Evolutionary conservation across 257 asterid genomes (phyloP).

Genomic region (Solanum verrucosum): DNA sequence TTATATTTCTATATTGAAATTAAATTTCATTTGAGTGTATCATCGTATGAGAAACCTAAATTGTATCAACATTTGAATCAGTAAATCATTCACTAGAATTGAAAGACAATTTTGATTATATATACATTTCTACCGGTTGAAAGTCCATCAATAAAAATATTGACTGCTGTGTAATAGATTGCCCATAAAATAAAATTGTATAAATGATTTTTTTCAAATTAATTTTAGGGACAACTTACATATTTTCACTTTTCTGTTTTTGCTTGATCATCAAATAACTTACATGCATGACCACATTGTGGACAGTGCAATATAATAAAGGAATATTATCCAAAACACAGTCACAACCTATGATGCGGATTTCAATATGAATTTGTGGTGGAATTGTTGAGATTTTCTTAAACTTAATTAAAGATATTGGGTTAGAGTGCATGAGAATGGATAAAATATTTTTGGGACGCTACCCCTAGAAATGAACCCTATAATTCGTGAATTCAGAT

Average conservation of each 20-base stretch:
- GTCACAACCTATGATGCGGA: not conserved
- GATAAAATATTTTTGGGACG: not conserved
- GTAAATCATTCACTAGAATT: not conserved
- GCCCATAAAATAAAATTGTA: not conserved
- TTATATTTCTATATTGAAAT: not conserved
- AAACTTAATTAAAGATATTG: not conserved
- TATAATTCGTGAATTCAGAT: not conserved
- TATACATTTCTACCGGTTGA: not conserved
- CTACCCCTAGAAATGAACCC: not conserved
- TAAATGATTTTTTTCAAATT: not conserved
- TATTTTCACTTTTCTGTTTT: not conserved
- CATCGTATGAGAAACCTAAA: not conserved
- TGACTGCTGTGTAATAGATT: not conserved
- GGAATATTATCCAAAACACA: not conserved
- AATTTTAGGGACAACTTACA: not conserved
- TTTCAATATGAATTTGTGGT: not conserved
- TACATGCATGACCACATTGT: not conserved
- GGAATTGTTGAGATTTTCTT: not conserved
- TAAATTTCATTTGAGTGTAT: not conserved
- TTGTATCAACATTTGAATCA: not conserved
- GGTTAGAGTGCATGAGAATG: not conserved
- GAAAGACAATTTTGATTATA: not conserved
- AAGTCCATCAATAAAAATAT: not conserved
- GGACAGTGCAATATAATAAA: not conserved
- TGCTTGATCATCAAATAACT: not conserved